Conservation (phyloP, 2,329 filamentous ascomycete species). For the Dactylellina sp. region DNA sequence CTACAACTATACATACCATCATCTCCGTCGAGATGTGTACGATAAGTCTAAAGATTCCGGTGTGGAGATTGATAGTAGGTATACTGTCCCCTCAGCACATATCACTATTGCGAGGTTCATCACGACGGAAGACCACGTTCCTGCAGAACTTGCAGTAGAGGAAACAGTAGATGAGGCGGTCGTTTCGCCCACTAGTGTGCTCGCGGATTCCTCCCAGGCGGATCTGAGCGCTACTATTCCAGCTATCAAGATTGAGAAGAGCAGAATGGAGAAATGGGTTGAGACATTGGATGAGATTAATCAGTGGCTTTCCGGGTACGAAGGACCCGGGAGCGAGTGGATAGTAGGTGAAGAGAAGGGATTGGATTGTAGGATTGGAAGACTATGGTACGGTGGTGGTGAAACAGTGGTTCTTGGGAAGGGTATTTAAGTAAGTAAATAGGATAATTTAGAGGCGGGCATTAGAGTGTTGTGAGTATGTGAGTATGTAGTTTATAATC, state of each 20-base stretch:
- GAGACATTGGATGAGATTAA: slow-evolving; percentile 81
- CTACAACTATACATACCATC: slow-evolving; percentile 84
- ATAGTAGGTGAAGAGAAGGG: slow-evolving; percentile 86
- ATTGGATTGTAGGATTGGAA: slow-evolving; percentile 78
- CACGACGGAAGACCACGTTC: slow-evolving; percentile 72
- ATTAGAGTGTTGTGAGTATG: too few relatives aligned
- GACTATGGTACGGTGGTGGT: slow-evolving; percentile 88
- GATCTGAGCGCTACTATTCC: slow-evolving; percentile 64
- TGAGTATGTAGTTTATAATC: not conserved
- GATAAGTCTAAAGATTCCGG: slow-evolving; percentile 72
- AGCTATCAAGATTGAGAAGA: slow-evolving; percentile 58
- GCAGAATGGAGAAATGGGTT: slow-evolving; percentile 75
- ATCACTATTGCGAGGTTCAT: slow-evolving; percentile 88
- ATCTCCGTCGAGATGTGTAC: slow-evolving; percentile 84
- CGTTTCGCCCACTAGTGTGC: slow-evolving; percentile 30
- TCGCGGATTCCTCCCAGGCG: slow-evolving; percentile 52
- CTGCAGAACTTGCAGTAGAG: slow-evolving; percentile 48
- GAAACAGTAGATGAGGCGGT: slow-evolving; percentile 64
- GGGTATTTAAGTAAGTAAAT: slow-evolving; percentile 30
- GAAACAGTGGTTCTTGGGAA: slow-evolving; percentile 69
- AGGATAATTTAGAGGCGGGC: too few relatives aligned
- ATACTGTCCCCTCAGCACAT: slow-evolving; percentile 89
- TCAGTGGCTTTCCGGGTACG: slow-evolving; percentile 72
- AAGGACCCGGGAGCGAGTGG: slow-evolving; percentile 79
- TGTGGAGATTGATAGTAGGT: slow-evolving; percentile 79